Percentiles rank a stretch among this genome's conserved stretches.
phyloP scores from a whole-genome alignment of 2,329 filamentous ascomycete species.

The Verticillium nonalfalfae region DNA sequence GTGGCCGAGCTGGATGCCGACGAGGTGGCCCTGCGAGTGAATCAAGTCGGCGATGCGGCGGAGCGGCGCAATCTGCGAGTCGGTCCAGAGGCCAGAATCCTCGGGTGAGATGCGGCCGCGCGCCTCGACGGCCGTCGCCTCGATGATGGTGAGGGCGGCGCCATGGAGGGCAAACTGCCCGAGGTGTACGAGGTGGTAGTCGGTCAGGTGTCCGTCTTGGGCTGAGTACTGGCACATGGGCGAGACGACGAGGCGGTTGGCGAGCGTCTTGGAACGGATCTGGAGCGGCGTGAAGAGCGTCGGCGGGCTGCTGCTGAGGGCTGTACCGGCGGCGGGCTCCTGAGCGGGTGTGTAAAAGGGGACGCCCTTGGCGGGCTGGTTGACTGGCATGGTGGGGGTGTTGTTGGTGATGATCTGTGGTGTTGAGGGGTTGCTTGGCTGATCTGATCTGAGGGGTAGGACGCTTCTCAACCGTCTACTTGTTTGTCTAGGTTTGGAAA shows the following conservation, averaged over 20 bases:
- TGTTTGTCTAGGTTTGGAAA: not conserved
- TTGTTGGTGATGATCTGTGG: not conserved
- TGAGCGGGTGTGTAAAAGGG: conserved; percentile 51
- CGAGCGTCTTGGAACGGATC: conserved; percentile 44
- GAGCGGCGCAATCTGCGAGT: conserved; percentile 70
- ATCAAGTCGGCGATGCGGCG: conserved; percentile 69
- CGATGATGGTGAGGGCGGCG: conserved; percentile 66
- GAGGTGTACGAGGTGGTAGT: conserved; percentile 78
- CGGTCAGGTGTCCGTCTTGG: conserved; percentile 61
- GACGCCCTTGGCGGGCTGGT: conserved; percentile 34
- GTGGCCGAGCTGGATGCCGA: conserved; percentile 76
- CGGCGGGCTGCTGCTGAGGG: conserved; percentile 32
- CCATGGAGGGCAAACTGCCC: conserved; percentile 74
- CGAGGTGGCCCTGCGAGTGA: conserved; percentile 70
- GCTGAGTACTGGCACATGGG: conserved; percentile 59
- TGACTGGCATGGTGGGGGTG: conserved; percentile 16
- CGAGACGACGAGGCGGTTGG: conserved; percentile 51
- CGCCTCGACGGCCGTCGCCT: conserved; percentile 69
- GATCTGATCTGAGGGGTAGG: not conserved
- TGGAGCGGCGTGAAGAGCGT: conserved; percentile 51
- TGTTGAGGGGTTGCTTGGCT: not conserved
- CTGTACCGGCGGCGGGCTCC: conserved; percentile 41
- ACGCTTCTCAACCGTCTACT: not conserved
- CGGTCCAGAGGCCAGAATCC: conserved; percentile 76
- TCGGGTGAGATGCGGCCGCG: conserved; percentile 80